Conservation (phyloP, 305 asterid genomes). For the Fraxinus baroniana region DNA sequence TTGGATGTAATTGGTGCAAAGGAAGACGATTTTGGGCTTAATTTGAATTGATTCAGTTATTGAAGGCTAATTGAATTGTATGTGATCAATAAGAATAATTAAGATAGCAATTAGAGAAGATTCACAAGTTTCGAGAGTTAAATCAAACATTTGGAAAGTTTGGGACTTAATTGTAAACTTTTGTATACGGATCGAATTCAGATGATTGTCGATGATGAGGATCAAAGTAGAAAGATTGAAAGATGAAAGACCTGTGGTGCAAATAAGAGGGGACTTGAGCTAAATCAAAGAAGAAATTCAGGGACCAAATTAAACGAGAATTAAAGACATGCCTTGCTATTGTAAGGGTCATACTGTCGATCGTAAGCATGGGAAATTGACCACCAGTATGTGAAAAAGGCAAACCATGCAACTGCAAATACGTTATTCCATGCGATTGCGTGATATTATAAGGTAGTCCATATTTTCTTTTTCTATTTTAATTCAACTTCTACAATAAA, state of each 20-base stretch:
- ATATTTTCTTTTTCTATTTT: too few relatives aligned
- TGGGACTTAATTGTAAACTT: neutral
- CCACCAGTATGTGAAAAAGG: too few relatives aligned
- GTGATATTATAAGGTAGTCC: too few relatives aligned
- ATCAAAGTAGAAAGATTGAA: neutral
- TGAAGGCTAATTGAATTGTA: neutral
- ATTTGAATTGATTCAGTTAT: neutral
- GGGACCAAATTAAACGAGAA: neutral
- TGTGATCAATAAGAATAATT: neutral
- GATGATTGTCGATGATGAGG: neutral
- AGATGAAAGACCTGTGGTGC: neutral
- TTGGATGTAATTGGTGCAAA: too few relatives aligned
- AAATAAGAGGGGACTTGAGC: neutral
- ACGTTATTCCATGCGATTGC: too few relatives aligned
- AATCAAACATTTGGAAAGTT: neutral
- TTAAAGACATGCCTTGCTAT: too few relatives aligned
- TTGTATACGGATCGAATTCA: neutral
- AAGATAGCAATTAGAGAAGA: neutral
- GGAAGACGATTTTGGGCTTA: too few relatives aligned
- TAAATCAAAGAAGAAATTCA: neutral
- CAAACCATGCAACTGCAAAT: too few relatives aligned
- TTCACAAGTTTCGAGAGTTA: neutral
- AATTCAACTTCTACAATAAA: too few relatives aligned
- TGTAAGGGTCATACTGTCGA: too few relatives aligned
- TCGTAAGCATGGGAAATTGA: too few relatives aligned